phyloP scores from a whole-genome alignment of 768 basidiomycete genomes.

The Tylopilus subfusipes region DNA sequence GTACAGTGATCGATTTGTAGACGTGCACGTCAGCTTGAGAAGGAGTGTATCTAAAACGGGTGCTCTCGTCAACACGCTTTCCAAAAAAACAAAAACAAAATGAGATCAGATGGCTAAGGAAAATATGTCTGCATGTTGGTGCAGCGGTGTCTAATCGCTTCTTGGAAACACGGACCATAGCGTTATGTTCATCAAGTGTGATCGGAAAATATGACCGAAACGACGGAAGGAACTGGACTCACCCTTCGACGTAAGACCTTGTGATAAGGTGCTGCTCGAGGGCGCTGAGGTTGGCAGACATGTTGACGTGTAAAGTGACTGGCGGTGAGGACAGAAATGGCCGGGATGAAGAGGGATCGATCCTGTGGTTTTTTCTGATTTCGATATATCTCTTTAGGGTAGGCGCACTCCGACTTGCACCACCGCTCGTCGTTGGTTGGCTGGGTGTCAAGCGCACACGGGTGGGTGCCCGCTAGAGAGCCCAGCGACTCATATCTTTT shows the following conservation, averaged over 20 bases:
- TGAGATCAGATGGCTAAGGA: conserved; percentile 70
- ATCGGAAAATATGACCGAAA: conserved; percentile 9
- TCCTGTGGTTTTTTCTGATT: conserved; percentile 16
- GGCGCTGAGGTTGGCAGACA: conserved; percentile 65
- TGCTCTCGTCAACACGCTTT: conserved; percentile 3
- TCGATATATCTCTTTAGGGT: conserved; percentile 31
- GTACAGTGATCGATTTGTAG: conserved; percentile 75
- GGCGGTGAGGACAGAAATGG: conserved; percentile 19
- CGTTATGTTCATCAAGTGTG: conserved; percentile 60
- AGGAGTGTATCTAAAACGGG: conserved; percentile 66
- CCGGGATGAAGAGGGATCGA: conserved; percentile 30
- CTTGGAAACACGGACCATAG: conserved; percentile 99
- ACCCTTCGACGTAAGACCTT: conserved; percentile 92
- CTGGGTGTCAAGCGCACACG: not conserved
- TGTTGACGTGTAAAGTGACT: conserved; percentile 30
- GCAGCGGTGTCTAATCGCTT: conserved; percentile 90
- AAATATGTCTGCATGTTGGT: conserved; percentile 66
- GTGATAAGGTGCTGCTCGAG: conserved; percentile 86
- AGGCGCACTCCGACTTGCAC: conserved; percentile 11
- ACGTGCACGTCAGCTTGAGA: conserved; percentile 94
- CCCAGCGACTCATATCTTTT: no score
- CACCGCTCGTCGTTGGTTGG: conserved; percentile 14
- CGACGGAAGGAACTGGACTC: conserved; percentile 35
- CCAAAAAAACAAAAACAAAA: conserved; percentile 3
- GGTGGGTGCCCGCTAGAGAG: no score